These are phyloP conservation scores for Paramecium biaurelia DNA, from an alignment of 73 alveolate species.

Conservation along the genomic window DNA sequence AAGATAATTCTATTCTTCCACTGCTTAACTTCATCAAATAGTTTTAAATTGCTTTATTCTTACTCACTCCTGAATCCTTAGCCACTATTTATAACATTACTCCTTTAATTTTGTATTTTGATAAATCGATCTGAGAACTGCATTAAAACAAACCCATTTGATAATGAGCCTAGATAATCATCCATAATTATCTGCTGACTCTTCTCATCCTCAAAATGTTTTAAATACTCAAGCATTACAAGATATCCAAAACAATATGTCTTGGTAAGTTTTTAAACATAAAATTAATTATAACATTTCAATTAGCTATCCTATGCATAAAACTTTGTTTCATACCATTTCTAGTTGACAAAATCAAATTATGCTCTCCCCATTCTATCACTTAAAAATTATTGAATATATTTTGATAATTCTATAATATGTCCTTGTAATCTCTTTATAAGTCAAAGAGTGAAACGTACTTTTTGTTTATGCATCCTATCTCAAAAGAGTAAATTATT, in stretches of 20 bases:
- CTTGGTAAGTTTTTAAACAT: conserved; percentile 8
- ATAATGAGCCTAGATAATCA: neutral
- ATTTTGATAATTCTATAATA: neutral
- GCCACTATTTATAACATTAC: neutral
- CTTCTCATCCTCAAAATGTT: neutral
- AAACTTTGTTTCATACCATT: neutral
- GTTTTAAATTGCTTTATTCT: neutral
- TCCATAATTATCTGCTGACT: neutral
- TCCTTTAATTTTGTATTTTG: neutral
- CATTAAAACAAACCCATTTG: neutral
- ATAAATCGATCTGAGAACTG: neutral
- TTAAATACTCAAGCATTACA: neutral
- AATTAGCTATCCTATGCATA: neutral
- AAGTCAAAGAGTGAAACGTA: neutral
- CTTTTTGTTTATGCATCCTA: neutral
- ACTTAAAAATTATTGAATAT: neutral
- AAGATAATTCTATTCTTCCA: neutral
- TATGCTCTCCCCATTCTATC: neutral
- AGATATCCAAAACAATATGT: neutral
- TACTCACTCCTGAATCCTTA: neutral
- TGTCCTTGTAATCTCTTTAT: neutral
- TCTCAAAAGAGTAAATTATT: neutral
- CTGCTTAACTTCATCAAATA: neutral
- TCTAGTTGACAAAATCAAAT: neutral
- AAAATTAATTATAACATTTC: neutral